Evolutionary conservation across 2,329 filamentous ascomycete genomes (phyloP), one percentile per base, ranked within the genome.

Genomic region (Magnaporthiopsis rhizophila): DNA sequence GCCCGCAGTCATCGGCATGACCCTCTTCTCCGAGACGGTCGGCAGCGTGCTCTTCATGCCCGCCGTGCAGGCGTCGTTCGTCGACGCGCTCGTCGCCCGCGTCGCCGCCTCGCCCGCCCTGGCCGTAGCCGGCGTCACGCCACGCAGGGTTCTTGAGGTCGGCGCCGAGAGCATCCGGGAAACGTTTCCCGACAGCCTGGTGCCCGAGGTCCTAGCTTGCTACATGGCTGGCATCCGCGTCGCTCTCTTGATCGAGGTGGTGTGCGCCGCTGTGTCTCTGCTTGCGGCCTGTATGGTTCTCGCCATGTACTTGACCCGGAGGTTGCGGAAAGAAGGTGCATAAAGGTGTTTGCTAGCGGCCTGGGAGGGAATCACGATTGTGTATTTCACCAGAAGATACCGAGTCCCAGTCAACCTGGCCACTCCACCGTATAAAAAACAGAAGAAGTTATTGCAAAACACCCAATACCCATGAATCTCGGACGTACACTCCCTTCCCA

Each of bases 1-100:
- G 59, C 34, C 59, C 18, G 12, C 59, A 12, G 59, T 61, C 21
- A 61, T 61, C 21, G 59, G 59, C 21, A 61, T 61, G 59, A 61
- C 59, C 3, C 59, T 61, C 36, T 61, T 61, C 59, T 61, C 38
- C 59, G 59, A 61, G 59, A 61, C 59, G 11, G 36, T 61, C 21
- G 59, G 59, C 32, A 61, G 34, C 24, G 59, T 61, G 15, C 36
- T 61, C 15, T 61, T 61, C 30, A 61, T 61, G 59, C 59, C 59
- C 21, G 59, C 59, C 21, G 59, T 45, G 36, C 59, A 61, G 36
- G 59, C 59, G 12, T 38, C 59, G 21, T 50, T 61, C 5, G 59
- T 61, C 21, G 59, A 61, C 59, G 26, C 34, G 3, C 59, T 61
- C 34, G 59, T 61, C 21, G 36, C 21, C n/a, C 26, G 30, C 32